These are phyloP conservation scores for Atkinsonella hypoxylon DNA, from an alignment of 2,329 filamentous ascomycete genomes.

Conservation along the genomic window DNA sequence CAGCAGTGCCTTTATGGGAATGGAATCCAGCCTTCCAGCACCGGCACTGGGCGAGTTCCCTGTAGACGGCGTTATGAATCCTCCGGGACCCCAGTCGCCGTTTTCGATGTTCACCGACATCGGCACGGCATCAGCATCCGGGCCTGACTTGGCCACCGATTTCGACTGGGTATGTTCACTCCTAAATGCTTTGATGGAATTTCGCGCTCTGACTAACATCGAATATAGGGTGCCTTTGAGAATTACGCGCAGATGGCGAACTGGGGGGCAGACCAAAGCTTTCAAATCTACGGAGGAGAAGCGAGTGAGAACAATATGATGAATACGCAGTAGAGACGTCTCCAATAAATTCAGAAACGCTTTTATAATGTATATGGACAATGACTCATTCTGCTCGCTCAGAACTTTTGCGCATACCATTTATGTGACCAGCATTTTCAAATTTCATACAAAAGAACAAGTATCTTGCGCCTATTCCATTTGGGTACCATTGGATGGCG, in stretches of 20 bases:
- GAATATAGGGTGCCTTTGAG: slow-evolving; percentile 39
- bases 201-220: not conserved
- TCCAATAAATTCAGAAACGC: too few relatives aligned
- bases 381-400: too few relatives aligned
- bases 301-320: slow-evolving; percentile 14
- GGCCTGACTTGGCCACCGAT: slow-evolving; percentile 34
- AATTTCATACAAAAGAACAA: too few relatives aligned
- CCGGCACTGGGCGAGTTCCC: slow-evolving; percentile 20
- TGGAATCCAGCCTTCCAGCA: slow-evolving; percentile 30
- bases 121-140: slow-evolving; percentile 16
- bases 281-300: slow-evolving; percentile 35
- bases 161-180: slow-evolving; percentile 44
- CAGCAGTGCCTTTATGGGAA: slow-evolving; percentile 27
- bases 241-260: slow-evolving; percentile 42
- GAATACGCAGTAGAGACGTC: slow-evolving; percentile 9
- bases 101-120: slow-evolving; percentile 41
- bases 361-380: too few relatives aligned
- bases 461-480: too few relatives aligned
- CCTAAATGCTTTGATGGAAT: not conserved
- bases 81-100: slow-evolving; percentile 26
- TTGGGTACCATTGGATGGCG: too few relatives aligned
- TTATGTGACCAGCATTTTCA: too few relatives aligned
- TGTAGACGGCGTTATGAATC: slow-evolving; percentile 17
- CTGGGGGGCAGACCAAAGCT: slow-evolving; percentile 39
- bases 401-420: too few relatives aligned